Evolutionary conservation across 202 grass and related monocot genomes (phyloP).

Genomic region (Schoenoplectus triqueter): DNA sequence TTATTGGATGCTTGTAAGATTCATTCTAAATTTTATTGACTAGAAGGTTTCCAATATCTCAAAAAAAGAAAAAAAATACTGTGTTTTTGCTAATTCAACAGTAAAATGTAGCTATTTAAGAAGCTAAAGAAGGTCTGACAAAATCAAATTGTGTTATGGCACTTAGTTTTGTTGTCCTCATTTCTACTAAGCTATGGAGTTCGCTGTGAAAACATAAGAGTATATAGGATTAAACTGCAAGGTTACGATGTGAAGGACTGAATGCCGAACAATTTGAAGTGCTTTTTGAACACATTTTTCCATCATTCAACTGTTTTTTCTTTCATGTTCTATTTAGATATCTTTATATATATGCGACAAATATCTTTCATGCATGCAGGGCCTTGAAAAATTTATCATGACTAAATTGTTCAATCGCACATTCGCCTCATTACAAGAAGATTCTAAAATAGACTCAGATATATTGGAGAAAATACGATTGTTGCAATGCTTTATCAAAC

Average conservation of each 20-base stretch:
- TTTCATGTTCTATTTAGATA: not conserved
- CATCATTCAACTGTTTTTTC: not conserved
- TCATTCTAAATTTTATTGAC: not conserved
- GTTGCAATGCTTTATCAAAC: constrained; percentile 85
- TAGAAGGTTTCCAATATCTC: not conserved
- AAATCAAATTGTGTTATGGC: not conserved
- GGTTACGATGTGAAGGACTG: not conserved
- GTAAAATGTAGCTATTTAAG: not conserved
- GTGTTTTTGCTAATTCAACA: not conserved
- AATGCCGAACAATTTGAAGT: not conserved
- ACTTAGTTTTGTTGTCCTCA: not conserved
- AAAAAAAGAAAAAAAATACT: not conserved
- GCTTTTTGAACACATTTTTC: not conserved
- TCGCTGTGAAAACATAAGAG: not conserved
- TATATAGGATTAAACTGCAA: not conserved
- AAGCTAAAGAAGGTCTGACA: not conserved
- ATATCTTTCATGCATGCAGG: constrained; percentile 44
- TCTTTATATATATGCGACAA: not conserved
- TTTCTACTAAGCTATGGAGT: not conserved
- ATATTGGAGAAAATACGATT: constrained; percentile 72
- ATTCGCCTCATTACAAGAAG: constrained; percentile 62
- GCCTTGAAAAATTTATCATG: constrained; percentile 91
- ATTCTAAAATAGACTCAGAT: constrained; percentile 49
- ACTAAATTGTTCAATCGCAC: constrained; percentile 79
- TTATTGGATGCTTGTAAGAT: not conserved